Evolutionary conservation across 2,329 filamentous ascomycete genomes (phyloP).

Genomic region (Sporothrix protearum): DNA sequence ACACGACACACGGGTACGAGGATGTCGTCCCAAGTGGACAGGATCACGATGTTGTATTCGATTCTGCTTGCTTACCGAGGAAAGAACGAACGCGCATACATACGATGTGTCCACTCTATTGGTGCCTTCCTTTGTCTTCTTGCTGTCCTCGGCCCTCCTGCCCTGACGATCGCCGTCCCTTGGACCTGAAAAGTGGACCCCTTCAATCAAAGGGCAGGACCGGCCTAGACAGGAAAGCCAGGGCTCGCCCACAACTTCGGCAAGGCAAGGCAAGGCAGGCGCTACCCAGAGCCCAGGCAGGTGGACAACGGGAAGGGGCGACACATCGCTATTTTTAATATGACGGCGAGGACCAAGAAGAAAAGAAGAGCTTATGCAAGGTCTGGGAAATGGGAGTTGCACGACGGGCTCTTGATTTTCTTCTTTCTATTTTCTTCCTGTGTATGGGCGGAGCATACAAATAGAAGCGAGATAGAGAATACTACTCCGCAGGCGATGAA

Average conservation of each 20-base stretch:
- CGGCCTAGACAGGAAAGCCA: neutral
- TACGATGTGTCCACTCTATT: neutral
- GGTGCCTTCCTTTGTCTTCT: neutral
- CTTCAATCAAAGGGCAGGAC: neutral
- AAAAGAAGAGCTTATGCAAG: neutral
- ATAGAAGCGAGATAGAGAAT: neutral
- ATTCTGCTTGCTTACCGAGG: neutral
- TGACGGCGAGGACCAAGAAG: neutral
- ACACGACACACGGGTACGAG: too few species aligned
- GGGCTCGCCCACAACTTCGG: neutral
- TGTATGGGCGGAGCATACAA: neutral
- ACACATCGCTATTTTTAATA: conserved; percentile 3
- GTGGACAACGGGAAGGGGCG: neutral
- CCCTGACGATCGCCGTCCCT: conserved; percentile 21
- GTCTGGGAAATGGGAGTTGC: neutral
- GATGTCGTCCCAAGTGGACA: neutral
- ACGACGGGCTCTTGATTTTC: conserved; percentile 12
- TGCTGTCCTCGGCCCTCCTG: neutral
- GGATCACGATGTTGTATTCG: neutral
- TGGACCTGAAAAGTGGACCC: conserved; percentile 14
- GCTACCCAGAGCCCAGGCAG: neutral
- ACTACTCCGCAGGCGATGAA: neutral
- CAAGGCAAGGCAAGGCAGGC: neutral
- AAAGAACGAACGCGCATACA: neutral
- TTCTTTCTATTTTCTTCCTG: neutral